A percentile compares a stretch with the other conserved stretches of the same genome.
Conservation (phyloP, 2,329 filamentous ascomycete genomes). For the Chrysoporthe deuterocubensis region DNA sequence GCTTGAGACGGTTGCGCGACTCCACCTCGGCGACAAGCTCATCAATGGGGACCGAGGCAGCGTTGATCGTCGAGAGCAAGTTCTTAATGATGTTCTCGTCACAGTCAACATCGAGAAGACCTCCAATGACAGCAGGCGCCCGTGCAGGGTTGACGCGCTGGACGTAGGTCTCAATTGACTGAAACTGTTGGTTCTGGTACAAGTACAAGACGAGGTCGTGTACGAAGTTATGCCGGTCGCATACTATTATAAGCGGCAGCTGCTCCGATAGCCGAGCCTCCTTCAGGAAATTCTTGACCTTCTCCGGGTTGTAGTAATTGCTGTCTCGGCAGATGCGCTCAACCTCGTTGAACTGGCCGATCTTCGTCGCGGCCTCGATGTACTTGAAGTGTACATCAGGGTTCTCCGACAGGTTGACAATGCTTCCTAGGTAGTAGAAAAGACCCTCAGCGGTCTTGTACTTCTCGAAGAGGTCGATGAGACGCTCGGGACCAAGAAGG, state of each 20-base stretch:
- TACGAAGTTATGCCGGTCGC: constrained; percentile 98
- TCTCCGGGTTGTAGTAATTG: constrained; percentile 87
- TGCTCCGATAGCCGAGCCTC: constrained; percentile 92
- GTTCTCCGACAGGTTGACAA: constrained; percentile 96
- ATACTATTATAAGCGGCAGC: constrained; percentile 95
- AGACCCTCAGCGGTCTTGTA: constrained; percentile 96
- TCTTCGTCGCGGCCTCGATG: constrained; percentile 93
- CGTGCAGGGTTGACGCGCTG: constrained; percentile 93
- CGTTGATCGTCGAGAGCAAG: constrained; percentile 81
- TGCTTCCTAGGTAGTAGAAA: constrained; percentile 97
- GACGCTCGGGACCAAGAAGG: constrained; percentile 80
- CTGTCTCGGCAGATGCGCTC: constrained; percentile 97
- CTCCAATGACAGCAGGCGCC: constrained; percentile 91
- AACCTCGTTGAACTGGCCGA: constrained; percentile 92
- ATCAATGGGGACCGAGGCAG: constrained; percentile 86
- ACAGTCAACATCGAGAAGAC: constrained; percentile 93
- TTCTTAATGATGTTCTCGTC: constrained; percentile 96
- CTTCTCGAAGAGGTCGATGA: constrained; percentile 96
- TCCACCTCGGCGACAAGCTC: constrained; percentile 96
- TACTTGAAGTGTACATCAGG: constrained; percentile 99
- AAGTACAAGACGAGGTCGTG: constrained; percentile 95
- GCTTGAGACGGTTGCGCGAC: constrained; percentile 90
- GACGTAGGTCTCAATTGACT: constrained; percentile 97
- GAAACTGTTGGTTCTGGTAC: constrained; percentile 99
- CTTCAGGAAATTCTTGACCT: constrained; percentile 99